A percentile compares a stretch with the other conserved stretches of the same genome.
Evolutionary conservation across 768 basidiomycete genomes (phyloP).

Genomic region (Antrodiella citrinella): DNA sequence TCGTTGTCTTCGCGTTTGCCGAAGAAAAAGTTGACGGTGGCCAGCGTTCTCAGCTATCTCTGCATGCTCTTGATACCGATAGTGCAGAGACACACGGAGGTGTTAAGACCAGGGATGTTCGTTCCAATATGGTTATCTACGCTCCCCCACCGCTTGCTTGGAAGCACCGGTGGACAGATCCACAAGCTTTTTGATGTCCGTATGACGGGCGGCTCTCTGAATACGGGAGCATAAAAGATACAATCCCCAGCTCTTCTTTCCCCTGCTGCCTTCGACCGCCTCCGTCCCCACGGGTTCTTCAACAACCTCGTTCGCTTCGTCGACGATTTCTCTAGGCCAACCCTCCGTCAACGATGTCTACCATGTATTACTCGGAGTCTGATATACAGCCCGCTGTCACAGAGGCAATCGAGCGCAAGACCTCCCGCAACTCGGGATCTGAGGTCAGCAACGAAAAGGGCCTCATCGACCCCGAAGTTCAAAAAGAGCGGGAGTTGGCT

Average conservation of each 20-base stretch:
- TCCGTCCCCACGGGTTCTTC: neutral
- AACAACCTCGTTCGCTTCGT: neutral
- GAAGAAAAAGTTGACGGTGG: too few species aligned
- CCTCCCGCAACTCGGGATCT: slow-evolving; percentile 15
- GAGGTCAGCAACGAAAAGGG: slow-evolving; percentile 21
- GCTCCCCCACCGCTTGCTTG: neutral
- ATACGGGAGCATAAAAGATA: neutral
- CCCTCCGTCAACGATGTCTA: neutral
- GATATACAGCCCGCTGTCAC: neutral
- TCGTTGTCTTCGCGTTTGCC: too few species aligned
- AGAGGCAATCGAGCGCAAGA: slow-evolving; percentile 13
- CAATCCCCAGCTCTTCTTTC: neutral
- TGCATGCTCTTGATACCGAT: neutral
- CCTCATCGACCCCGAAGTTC: slow-evolving; percentile 15
- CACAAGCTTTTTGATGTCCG: neutral
- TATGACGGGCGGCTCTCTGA: neutral
- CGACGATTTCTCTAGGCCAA: neutral
- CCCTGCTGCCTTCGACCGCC: neutral
- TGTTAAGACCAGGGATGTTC: neutral
- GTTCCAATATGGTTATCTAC: neutral
- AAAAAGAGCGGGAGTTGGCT: slow-evolving; percentile 10
- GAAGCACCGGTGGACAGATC: neutral
- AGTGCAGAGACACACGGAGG: neutral
- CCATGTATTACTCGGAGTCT: neutral
- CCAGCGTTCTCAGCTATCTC: too few species aligned